Percentiles rank a stretch among this genome's conserved stretches.
phyloP scores from a whole-genome alignment of 805 yeast genomes.

The Phaffomyces antillensis region DNA sequence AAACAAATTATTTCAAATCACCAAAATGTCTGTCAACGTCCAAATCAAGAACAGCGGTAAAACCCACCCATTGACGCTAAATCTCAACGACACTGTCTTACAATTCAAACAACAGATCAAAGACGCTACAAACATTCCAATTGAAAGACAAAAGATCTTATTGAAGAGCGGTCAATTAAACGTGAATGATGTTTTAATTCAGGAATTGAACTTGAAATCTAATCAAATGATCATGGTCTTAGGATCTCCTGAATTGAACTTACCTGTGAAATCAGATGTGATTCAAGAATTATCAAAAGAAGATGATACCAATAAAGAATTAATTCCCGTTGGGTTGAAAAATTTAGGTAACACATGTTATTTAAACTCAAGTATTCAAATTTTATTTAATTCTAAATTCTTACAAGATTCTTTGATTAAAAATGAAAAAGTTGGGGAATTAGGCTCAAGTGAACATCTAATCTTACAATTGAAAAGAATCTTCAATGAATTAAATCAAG shows the following conservation, averaged over 20 bases:
- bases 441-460: constrained; percentile 30
- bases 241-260: constrained; percentile 76
- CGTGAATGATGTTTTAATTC: constrained; percentile 44
- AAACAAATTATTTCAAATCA: not conserved
- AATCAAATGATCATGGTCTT: constrained; percentile 76
- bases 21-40: constrained; percentile 18
- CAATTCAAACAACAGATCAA: constrained; percentile 63
- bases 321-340: constrained; percentile 78
- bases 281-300: constrained; percentile 59
- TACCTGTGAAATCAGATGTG: constrained; percentile 45
- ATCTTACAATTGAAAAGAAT: constrained; percentile 43
- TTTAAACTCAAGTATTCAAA: constrained; percentile 83
- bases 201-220: constrained; percentile 49
- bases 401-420: constrained; percentile 55
- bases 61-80: constrained; percentile 40
- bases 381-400: constrained; percentile 71
- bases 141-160: constrained; percentile 82
- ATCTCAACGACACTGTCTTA: constrained; percentile 32
- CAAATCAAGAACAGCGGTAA: constrained; percentile 65
- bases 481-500: constrained; percentile 34
- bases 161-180: constrained; percentile 83
- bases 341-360: constrained; percentile 97
- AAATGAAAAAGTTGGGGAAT: constrained; percentile 33
- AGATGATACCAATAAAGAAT: constrained; percentile 28
- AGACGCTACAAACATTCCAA: constrained; percentile 74